Conservation (phyloP, 768 basidiomycete genomes). For the Hericium alpestre region DNA sequence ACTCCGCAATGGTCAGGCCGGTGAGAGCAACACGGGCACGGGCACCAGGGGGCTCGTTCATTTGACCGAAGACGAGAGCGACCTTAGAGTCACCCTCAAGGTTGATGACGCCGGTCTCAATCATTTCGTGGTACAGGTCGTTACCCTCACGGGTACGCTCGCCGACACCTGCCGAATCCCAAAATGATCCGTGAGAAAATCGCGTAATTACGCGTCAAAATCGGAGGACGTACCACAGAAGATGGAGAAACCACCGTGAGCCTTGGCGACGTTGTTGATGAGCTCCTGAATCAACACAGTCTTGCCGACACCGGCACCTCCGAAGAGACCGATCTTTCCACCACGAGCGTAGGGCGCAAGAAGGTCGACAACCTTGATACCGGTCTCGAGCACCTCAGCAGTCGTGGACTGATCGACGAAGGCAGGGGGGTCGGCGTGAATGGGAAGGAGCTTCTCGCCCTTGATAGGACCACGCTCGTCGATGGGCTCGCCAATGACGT, state of each 20-base stretch:
- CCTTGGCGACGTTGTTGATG: constrained; percentile 99
- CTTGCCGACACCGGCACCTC: constrained; percentile 99
- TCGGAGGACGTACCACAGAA: constrained; percentile 63
- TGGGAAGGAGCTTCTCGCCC: constrained; percentile 84
- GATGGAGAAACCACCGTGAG: constrained; percentile 99
- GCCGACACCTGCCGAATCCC: constrained; percentile 68
- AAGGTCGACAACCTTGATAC: constrained; percentile 99
- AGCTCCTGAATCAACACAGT: constrained; percentile 99
- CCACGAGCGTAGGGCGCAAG: constrained; percentile 99
- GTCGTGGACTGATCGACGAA: constrained; percentile 99
- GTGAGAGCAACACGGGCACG: constrained; percentile 99
- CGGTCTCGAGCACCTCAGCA: constrained; percentile 97
- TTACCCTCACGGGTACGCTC: constrained; percentile 99
- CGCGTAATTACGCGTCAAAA: constrained; percentile 1
- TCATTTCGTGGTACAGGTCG: constrained; percentile 99
- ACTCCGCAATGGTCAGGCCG: constrained; percentile 98
- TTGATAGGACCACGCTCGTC: constrained; percentile 99
- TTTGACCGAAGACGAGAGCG: constrained; percentile 99
- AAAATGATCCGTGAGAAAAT: background rate
- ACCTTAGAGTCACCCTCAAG: constrained; percentile 99
- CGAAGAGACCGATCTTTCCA: constrained; percentile 99
- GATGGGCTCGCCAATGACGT: constrained; percentile 99
- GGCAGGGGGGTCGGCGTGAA: constrained; percentile 93
- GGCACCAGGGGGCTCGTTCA: constrained; percentile 99
- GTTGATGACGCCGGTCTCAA: constrained; percentile 99